These are phyloP conservation scores for Backusella liffmaniae DNA, from an alignment of 192 early-diverging fungal genomes.

Conservation along the genomic window DNA sequence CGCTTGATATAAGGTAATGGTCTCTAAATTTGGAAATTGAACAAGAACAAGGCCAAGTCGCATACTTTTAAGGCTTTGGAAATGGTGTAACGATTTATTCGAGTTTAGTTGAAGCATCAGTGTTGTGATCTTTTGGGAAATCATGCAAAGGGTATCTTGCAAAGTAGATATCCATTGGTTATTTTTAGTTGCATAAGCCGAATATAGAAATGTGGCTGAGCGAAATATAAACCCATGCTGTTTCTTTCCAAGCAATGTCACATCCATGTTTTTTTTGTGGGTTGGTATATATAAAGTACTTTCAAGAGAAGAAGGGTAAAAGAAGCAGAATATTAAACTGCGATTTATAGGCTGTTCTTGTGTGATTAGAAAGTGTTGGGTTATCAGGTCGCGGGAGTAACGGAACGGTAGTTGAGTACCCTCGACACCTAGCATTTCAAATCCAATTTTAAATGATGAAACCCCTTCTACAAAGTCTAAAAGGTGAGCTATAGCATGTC, in stretches of 20 bases:
- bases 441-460: background rate
- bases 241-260: background rate
- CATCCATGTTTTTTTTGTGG: background rate
- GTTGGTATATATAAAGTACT: background rate
- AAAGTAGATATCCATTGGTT: background rate
- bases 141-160: background rate
- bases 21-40: background rate
- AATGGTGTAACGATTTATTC: background rate
- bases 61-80: background rate
- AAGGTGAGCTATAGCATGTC: background rate
- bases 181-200: background rate
- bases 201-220: background rate
- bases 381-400: background rate
- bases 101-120: background rate
- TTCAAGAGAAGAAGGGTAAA: background rate
- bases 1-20: background rate
- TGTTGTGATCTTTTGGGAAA: background rate
- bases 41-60: background rate
- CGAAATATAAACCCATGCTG: background rate
- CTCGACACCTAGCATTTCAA: background rate
- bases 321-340: background rate
- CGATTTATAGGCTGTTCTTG: background rate
- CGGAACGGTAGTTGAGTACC: background rate
- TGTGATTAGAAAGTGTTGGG: background rate
- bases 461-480: background rate